phyloP scores from a whole-genome alignment of 2,329 filamentous ascomycete species.

The Aureobasidium sp. region DNA sequence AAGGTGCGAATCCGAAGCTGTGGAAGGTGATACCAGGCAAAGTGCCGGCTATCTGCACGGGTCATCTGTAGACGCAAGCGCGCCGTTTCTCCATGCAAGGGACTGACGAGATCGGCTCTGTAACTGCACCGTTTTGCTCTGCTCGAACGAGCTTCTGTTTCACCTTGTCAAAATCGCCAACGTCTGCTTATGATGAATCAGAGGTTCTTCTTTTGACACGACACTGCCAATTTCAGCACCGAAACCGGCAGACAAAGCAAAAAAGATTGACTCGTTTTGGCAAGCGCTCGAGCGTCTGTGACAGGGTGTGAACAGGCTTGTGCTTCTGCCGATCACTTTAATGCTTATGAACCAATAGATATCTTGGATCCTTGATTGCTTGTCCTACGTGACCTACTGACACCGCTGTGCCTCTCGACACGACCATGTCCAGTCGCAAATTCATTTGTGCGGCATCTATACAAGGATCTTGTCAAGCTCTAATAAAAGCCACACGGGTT shows the following conservation, averaged over 20 bases:
- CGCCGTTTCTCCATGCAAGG: slow-evolving; percentile 5
- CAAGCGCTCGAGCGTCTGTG: slow-evolving; percentile 1
- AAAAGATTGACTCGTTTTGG: background rate
- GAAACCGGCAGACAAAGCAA: background rate
- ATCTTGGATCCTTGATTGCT: background rate
- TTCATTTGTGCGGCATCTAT: too few species aligned
- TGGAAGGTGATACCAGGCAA: background rate
- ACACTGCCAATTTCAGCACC: background rate
- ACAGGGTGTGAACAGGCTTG: slow-evolving; percentile 8
- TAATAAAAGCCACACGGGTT: background rate
- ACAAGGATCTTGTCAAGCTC: background rate
- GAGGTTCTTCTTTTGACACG: background rate
- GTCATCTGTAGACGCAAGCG: background rate
- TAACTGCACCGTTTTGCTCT: background rate
- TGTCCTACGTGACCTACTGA: background rate
- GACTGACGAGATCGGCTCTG: slow-evolving; percentile 7
- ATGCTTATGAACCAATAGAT: background rate
- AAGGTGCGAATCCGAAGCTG: background rate
- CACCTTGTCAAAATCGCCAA: background rate
- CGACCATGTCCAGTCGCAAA: background rate
- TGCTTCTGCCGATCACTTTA: background rate
- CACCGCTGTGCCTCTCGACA: slow-evolving; percentile 1
- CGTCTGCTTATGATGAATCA: background rate
- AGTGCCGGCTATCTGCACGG: slow-evolving; percentile 6
- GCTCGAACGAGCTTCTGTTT: slow-evolving; percentile 8